Evolutionary conservation across 2,329 filamentous ascomycete species (phyloP).

Genomic region (Epichloe brachyelytri): DNA sequence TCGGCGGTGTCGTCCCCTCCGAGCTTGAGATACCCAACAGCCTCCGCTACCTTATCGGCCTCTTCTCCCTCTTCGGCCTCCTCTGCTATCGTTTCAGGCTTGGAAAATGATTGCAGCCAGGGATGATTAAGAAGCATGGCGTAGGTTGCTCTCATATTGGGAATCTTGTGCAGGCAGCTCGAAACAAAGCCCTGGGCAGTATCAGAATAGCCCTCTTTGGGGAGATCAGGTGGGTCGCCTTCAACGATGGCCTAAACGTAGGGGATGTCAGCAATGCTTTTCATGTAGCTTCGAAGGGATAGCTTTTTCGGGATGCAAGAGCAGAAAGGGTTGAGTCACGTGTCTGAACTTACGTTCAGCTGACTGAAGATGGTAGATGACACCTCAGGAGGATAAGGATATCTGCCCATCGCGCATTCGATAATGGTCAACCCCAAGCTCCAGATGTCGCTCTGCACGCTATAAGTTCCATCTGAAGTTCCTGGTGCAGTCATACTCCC

Average conservation of each 20-base stretch:
- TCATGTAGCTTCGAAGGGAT: not conserved
- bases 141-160: constrained; percentile 87
- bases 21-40: constrained; percentile 31
- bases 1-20: constrained; percentile 41
- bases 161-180: constrained; percentile 84
- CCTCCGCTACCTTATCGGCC: constrained; percentile 29
- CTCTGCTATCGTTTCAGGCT: constrained; percentile 62
- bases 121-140: constrained; percentile 77
- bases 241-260: constrained; percentile 77
- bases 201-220: constrained; percentile 63
- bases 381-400: constrained; percentile 93
- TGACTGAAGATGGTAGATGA: constrained; percentile 98
- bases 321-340: not conserved
- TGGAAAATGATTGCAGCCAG: constrained; percentile 67
- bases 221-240: constrained; percentile 84
- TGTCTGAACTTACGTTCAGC: constrained; percentile 57
- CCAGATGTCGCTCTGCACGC: constrained; percentile 97
- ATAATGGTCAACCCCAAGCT: constrained; percentile 88
- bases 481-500: constrained; percentile 63
- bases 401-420: constrained; percentile 86
- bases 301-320: not conserved
- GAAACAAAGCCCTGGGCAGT: constrained; percentile 76
- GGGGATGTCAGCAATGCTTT: constrained; percentile 4
- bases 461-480: constrained; percentile 73
- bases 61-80: constrained; percentile 51